These are phyloP conservation scores for Colletotrichum spinosum DNA, from an alignment of 2,329 filamentous ascomycete genomes.

Conservation along the genomic window DNA sequence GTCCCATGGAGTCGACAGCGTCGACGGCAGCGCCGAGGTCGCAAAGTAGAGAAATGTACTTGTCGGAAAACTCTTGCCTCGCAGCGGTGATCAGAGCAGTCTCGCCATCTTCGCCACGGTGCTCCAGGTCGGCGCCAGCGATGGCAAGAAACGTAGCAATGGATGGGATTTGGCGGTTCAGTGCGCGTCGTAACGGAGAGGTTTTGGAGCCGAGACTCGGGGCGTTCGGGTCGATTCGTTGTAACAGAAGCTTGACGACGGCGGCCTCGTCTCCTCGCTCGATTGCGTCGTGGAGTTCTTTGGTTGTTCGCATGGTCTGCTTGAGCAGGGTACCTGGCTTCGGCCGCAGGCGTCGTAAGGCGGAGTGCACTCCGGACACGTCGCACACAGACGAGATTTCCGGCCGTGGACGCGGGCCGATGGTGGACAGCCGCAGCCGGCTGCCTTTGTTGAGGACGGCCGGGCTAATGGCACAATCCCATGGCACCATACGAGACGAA, in stretches of 20 bases:
- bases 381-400: slow-evolving; percentile 17
- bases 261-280: slow-evolving; percentile 38
- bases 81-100: slow-evolving; percentile 40
- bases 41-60: slow-evolving; percentile 40
- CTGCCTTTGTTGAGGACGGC: slow-evolving; percentile 36
- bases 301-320: slow-evolving; percentile 32
- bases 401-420: slow-evolving; percentile 20
- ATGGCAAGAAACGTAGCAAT: slow-evolving; percentile 40
- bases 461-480: slow-evolving; percentile 35
- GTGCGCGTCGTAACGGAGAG: slow-evolving; percentile 40
- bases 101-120: slow-evolving; percentile 32
- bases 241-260: slow-evolving; percentile 40
- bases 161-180: slow-evolving; percentile 37
- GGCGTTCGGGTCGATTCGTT: slow-evolving; percentile 39
- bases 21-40: slow-evolving; percentile 40
- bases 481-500: slow-evolving; percentile 29
- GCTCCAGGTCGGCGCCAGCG: slow-evolving; percentile 41
- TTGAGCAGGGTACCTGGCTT: slow-evolving; percentile 27
- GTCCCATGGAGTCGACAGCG: slow-evolving; percentile 39
- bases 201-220: slow-evolving; percentile 31
- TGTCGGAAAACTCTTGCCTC: slow-evolving; percentile 37
- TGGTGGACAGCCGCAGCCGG: slow-evolving; percentile 28
- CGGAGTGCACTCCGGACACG: slow-evolving; percentile 20
- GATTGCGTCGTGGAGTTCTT: slow-evolving; percentile 42
- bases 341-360: slow-evolving; percentile 31